phyloP scores from a whole-genome alignment of 2,329 filamentous ascomycete genomes.

The Dactylellina leptospora region DNA sequence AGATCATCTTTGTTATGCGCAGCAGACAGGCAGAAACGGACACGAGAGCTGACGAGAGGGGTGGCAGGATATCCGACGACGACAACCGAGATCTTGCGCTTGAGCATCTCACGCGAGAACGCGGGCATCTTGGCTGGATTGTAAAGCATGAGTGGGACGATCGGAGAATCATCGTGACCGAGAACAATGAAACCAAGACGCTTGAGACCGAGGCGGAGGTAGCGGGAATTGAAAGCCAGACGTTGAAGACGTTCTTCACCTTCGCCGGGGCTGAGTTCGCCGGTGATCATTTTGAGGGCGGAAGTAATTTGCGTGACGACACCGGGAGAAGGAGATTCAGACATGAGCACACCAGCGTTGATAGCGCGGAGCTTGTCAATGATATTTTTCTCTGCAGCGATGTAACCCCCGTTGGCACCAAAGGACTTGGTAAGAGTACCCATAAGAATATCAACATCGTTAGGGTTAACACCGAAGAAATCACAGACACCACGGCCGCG shows the following conservation, averaged over 20 bases:
- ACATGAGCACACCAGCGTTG: slow-evolving; percentile 86
- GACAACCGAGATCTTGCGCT: slow-evolving; percentile 95
- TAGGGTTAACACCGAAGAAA: slow-evolving; percentile 90
- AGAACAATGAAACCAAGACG: slow-evolving; percentile 96
- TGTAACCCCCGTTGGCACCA: slow-evolving; percentile 95
- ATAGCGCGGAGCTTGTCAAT: slow-evolving; percentile 88
- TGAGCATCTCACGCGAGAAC: slow-evolving; percentile 98
- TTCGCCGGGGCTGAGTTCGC: slow-evolving; percentile 86
- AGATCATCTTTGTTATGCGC: slow-evolving; percentile 99
- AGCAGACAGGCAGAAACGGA: slow-evolving; percentile 92
- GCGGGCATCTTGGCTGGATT: slow-evolving; percentile 99
- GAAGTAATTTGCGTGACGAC: slow-evolving; percentile 90
- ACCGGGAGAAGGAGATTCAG: slow-evolving; percentile 85
- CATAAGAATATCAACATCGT: slow-evolving; percentile 94
- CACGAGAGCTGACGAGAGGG: slow-evolving; percentile 90
- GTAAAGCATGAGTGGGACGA: slow-evolving; percentile 92
- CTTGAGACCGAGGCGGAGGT: slow-evolving; percentile 96
- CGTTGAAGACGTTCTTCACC: slow-evolving; percentile 94
- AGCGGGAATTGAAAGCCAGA: slow-evolving; percentile 97
- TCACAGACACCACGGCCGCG: slow-evolving; percentile 92
- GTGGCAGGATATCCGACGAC: slow-evolving; percentile 97
- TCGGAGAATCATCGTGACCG: slow-evolving; percentile 96
- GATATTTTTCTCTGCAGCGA: slow-evolving; percentile 86
- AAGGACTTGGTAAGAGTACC: slow-evolving; percentile 98
- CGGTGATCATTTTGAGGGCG: slow-evolving; percentile 85